A percentile compares a stretch with the other conserved stretches of the same genome.
Conservation (phyloP, 2,329 filamentous ascomycete species). For the Cercospora citrullina region DNA sequence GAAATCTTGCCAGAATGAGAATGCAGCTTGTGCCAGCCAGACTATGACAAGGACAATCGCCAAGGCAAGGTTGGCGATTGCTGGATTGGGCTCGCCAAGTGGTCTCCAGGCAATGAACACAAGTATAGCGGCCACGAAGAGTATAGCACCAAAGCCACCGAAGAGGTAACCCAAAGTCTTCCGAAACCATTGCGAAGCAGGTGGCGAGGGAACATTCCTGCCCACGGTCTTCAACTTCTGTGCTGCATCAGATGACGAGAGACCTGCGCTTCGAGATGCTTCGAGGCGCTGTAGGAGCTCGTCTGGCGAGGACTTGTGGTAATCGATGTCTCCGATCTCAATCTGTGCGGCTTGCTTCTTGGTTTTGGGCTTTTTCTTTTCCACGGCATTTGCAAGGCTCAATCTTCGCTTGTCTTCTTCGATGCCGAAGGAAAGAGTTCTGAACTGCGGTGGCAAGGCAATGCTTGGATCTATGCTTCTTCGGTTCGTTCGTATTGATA, state of each 20-base stretch:
- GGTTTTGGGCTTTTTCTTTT: conserved; percentile 35
- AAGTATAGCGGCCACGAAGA: conserved; percentile 67
- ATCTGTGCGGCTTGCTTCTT: conserved; percentile 15
- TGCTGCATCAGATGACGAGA: conserved; percentile 60
- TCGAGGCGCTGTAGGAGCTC: conserved; percentile 62
- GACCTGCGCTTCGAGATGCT: conserved; percentile 57
- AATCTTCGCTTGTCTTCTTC: conserved; percentile 36
- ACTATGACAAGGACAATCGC: conserved; percentile 72
- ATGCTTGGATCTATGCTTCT: conserved; percentile 46
- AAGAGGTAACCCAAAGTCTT: conserved; percentile 71
- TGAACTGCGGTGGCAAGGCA: conserved; percentile 47
- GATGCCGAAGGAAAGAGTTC: conserved; percentile 49
- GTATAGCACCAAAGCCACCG: conserved; percentile 71
- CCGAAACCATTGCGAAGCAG: conserved; percentile 60
- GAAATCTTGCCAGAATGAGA: conserved; percentile 68
- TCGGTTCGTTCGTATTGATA: conserved; percentile 42
- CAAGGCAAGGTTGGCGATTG: conserved; percentile 68
- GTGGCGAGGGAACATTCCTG: conserved; percentile 65
- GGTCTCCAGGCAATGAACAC: conserved; percentile 78
- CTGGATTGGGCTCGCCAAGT: conserved; percentile 53
- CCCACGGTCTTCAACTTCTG: conserved; percentile 62
- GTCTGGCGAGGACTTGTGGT: conserved; percentile 62
- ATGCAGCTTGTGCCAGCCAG: conserved; percentile 58
- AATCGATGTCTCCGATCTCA: conserved; percentile 57
- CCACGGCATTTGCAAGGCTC: conserved; percentile 30